Conservation (phyloP, 352 stramenopile species). For the Hyaloperonospora arabidopsidis region DNA sequence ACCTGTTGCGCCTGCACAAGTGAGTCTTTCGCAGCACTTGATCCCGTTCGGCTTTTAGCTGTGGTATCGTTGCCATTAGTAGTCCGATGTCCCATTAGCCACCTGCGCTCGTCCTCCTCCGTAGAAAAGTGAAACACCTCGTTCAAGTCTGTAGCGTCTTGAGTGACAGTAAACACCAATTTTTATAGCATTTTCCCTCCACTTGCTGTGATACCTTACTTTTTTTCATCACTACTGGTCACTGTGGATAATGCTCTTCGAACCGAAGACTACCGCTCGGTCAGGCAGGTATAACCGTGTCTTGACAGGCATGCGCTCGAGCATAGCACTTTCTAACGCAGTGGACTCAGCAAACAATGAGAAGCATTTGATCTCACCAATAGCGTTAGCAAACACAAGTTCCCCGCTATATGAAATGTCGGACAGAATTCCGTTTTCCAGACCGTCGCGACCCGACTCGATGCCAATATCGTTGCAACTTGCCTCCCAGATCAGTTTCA, state of each 20-base stretch:
- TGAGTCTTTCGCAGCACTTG: constrained; percentile 49
- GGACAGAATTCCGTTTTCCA: constrained; percentile 39
- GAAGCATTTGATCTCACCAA: constrained; percentile 61
- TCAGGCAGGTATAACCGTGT: constrained; percentile 38
- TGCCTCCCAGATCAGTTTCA: constrained; percentile 44
- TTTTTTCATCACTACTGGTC: constrained; percentile 35
- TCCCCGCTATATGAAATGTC: constrained; percentile 46
- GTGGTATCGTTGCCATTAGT: constrained; percentile 16
- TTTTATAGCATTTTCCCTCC: constrained; percentile 67
- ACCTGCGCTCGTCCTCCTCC: constrained; percentile 45
- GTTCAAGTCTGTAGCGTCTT: constrained; percentile 58
- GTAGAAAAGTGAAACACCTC: constrained; percentile 70
- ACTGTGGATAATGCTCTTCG: constrained; percentile 18
- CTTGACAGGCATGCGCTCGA: constrained; percentile 48
- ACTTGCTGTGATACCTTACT: constrained; percentile 44
- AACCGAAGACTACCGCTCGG: constrained; percentile 27
- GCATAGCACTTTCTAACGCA: constrained; percentile 46
- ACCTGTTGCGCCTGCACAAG: constrained; percentile 69
- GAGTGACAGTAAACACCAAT: constrained; percentile 52
- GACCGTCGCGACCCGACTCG: constrained; percentile 22
- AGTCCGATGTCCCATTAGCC: constrained; percentile 48
- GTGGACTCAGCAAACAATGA: constrained; percentile 49
- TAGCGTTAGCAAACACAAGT: constrained; percentile 47
- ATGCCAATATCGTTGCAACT: constrained; percentile 32
- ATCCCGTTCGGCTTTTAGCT: constrained; percentile 24